Evolutionary conservation across 2,329 filamentous ascomycete genomes (phyloP), one percentile per base, ranked within the genome.

Genomic region (Blastomyces parvus): DNA sequence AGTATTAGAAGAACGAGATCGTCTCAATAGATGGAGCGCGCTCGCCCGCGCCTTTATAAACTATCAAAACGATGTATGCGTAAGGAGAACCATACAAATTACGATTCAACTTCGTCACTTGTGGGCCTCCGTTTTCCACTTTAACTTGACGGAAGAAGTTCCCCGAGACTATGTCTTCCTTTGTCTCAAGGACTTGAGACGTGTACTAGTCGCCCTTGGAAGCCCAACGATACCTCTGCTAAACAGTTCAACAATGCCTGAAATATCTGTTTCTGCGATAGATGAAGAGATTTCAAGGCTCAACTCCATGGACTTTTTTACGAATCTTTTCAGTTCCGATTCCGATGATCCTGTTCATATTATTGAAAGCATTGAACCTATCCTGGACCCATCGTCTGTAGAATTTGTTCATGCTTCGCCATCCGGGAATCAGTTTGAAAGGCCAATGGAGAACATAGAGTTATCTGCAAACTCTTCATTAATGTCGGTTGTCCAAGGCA

Each of bases 281-380:
- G 92, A 97, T 66, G 87, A 91, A 62, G 93, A 99, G 72, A 88
- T 97, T 33, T 93, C 90, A 14, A 91, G 92, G 70, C 82, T 97
- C 42, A 96, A 90, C 17, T 97, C 93, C 0, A 94, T 96, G 84
- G 93, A 97, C 71, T 97, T 97, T 74, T 97, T 99, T 75, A 82
- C 91, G 60, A 90, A 87, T 46, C 84, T 99, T 0, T 97, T 97
- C 72, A 88, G 90, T 64, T 87, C 91, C 46, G 88, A 94, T 63
- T 84, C 87, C 64, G 86, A 88, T 57, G 88, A 97, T 68, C 90
- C 93, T 0, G 84, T 93, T 14, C 83, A 87, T 5, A 85, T 97
- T 25, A 97, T 99, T 64, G 91, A 97, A 70, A 94, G 87, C 36
- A 79, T 99, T 44, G 94, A 99, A 71, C 94, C 94, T 3, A 89